Evolutionary conservation across 345 rosid genomes (phyloP).

Genomic region (Gossypium anomalum): DNA sequence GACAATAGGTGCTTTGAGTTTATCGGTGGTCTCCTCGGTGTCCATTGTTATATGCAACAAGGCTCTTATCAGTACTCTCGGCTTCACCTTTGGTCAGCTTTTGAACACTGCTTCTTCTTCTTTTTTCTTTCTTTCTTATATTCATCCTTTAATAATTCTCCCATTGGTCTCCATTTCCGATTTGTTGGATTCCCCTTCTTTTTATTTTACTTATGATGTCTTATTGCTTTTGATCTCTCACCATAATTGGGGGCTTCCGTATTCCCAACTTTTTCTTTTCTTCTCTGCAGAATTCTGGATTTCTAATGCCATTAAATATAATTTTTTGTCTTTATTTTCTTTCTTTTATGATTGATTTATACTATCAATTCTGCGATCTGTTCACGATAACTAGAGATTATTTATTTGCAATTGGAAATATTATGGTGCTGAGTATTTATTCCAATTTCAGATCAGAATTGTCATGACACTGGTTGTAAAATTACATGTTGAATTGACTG

Average conservation of each 20-base stretch:
- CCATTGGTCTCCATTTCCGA: not conserved
- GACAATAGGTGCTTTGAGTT: slow-evolving; percentile 85
- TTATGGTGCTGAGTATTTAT: not conserved
- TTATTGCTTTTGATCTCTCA: not conserved
- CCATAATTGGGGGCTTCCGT: not conserved
- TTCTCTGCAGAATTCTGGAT: not conserved
- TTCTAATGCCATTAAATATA: not conserved
- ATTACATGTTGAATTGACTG: slow-evolving; percentile 54
- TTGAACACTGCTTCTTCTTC: no score
- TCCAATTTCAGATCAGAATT: not conserved
- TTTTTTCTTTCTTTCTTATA: no score
- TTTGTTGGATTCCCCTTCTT: not conserved
- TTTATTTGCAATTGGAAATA: not conserved
- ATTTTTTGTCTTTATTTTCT: not conserved
- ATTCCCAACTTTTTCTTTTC: not conserved
- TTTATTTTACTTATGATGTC: not conserved
- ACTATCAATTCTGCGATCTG: not conserved
- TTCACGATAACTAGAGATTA: not conserved
- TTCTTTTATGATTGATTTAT: not conserved
- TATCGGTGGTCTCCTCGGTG: slow-evolving; percentile 95
- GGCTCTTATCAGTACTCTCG: slow-evolving; percentile 95
- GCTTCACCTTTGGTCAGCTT: slow-evolving; percentile 78
- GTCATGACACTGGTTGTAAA: not conserved
- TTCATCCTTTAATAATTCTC: not conserved
- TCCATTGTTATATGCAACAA: slow-evolving; percentile 98